Percentiles rank a stretch among this genome's conserved stretches.
phyloP scores from a whole-genome alignment of 2,329 filamentous ascomycete species.

The Xylaria polymorpha region DNA sequence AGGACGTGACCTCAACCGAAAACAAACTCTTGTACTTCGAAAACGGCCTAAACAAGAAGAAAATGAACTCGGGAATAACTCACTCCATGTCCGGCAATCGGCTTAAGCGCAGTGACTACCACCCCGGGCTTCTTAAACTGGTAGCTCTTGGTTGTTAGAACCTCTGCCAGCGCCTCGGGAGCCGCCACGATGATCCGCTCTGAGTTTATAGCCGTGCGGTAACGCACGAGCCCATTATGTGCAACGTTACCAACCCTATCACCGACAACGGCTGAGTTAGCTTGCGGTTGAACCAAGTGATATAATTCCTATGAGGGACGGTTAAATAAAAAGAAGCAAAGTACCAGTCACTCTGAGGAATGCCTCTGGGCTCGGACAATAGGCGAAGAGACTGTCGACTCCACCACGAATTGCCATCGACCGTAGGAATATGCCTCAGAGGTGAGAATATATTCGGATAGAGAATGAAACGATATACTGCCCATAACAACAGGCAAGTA shows the following conservation, averaged over 20 bases:
- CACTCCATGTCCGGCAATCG: slow-evolving; percentile 31
- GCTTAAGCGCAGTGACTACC: slow-evolving; percentile 30
- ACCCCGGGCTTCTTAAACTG: slow-evolving; percentile 35
- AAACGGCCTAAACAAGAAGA: neutral
- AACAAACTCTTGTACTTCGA: neutral
- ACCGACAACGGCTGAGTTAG: slow-evolving; percentile 19
- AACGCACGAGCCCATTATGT: slow-evolving; percentile 33
- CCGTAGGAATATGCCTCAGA: slow-evolving; percentile 37
- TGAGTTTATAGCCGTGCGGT: slow-evolving; percentile 25
- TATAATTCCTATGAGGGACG: neutral
- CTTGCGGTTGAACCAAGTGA: neutral
- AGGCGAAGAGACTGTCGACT: slow-evolving; percentile 34
- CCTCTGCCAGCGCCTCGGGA: slow-evolving; percentile 36
- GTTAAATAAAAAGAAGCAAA: neutral
- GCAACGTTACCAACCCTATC: slow-evolving; percentile 29
- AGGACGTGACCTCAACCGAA: neutral
- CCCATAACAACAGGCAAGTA: slow-evolving; percentile 27
- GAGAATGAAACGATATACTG: slow-evolving; percentile 25
- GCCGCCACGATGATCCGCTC: slow-evolving; percentile 30
- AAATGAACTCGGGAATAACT: neutral
- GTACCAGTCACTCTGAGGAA: slow-evolving; percentile 36
- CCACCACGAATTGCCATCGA: slow-evolving; percentile 38
- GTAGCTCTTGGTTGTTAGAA: slow-evolving; percentile 36
- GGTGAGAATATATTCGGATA: slow-evolving; percentile 40
- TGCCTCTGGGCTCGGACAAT: slow-evolving; percentile 25